Conservation (phyloP, 208 protist species). For the Blechomonas ayalai region DNA sequence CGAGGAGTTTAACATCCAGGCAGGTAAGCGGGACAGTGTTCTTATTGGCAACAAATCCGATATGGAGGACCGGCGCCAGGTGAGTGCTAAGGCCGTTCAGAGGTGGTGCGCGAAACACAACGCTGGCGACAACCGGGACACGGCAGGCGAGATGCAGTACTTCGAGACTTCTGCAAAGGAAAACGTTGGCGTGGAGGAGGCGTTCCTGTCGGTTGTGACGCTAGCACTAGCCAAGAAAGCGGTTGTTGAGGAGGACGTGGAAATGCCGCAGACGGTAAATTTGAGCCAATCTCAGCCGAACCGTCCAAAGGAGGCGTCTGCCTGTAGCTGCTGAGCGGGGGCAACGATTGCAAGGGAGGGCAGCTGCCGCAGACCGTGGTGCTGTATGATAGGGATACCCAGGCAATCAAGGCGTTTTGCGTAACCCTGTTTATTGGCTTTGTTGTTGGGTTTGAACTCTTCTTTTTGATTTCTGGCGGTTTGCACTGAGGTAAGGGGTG, state of each 20-base stretch:
- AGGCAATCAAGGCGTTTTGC: no score
- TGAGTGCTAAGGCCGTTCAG: conserved; percentile 90
- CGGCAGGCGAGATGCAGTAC: conserved; percentile 88
- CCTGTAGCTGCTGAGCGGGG: no score
- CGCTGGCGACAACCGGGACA: conserved; percentile 20
- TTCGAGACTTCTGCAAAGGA: conserved; percentile 99
- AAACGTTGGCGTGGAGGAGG: conserved; percentile 97
- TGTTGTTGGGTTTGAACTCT: no score
- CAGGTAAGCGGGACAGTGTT: conserved; percentile 96
- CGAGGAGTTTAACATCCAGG: conserved; percentile 97
- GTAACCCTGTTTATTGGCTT: no score
- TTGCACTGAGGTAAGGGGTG: no score
- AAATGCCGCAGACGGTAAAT: conserved; percentile 61
- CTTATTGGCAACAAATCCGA: conserved; percentile 99
- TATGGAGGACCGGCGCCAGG: conserved; percentile 91
- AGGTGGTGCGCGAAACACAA: conserved; percentile 94
- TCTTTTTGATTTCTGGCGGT: no score
- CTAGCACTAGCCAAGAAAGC: conserved; percentile 71
- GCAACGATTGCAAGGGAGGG: conserved; percentile 9
- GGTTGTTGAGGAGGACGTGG: conserved; percentile 32
- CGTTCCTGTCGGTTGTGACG: conserved; percentile 88
- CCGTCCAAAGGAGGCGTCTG: no score
- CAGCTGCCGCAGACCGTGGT: conserved; percentile 18
- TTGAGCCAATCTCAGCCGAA: conserved; percentile 27
- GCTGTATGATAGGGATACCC: no score